A percentile compares a stretch with the other conserved stretches of the same genome.
Evolutionary conservation across 108 stramenopile genomes (phyloP).

Genomic region (Fragilaria radians): DNA sequence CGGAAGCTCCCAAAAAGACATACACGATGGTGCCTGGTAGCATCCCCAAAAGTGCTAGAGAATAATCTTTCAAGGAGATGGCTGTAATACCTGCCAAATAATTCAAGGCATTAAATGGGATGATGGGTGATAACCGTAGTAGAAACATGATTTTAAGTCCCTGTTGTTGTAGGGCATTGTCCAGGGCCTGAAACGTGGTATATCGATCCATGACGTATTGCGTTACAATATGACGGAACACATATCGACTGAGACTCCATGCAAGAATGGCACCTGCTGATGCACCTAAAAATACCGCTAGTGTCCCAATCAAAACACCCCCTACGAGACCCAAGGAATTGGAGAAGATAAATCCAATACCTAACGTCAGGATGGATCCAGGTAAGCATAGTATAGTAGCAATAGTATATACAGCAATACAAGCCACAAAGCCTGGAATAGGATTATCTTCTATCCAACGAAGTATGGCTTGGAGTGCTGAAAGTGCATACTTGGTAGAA

Average conservation of each 20-base stretch:
- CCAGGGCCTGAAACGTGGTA: slow-evolving; percentile 45
- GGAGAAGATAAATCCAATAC: slow-evolving; percentile 68
- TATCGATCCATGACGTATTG: too few relatives aligned
- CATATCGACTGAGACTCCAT: slow-evolving; percentile 59
- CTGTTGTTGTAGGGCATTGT: slow-evolving; percentile 44
- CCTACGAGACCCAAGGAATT: slow-evolving; percentile 44
- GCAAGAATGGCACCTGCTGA: slow-evolving; percentile 34
- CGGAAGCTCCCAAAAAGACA: slow-evolving; percentile 70
- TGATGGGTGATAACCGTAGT: slow-evolving; percentile 48
- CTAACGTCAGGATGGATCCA: slow-evolving; percentile 63
- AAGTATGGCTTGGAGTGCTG: slow-evolving; percentile 40
- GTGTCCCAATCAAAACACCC: slow-evolving; percentile 46
- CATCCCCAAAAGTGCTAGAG: slow-evolving; percentile 44
- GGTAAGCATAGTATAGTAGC: slow-evolving; percentile 50
- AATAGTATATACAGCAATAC: slow-evolving; percentile 47
- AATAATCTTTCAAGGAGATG: slow-evolving; percentile 36
- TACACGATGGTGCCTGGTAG: slow-evolving; percentile 69
- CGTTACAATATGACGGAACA: slow-evolving; percentile 54
- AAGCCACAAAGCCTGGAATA: slow-evolving; percentile 49
- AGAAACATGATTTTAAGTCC: slow-evolving; percentile 61
- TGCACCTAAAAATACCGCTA: slow-evolving; percentile 59
- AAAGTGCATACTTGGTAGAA: slow-evolving; percentile 16
- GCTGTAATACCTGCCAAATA: slow-evolving; percentile 45
- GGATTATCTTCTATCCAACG: slow-evolving; percentile 57
- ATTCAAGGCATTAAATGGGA: slow-evolving; percentile 64